A percentile compares a stretch with the other conserved stretches of the same genome.
phyloP scores from a whole-genome alignment of 2,329 filamentous ascomycete genomes.

The Botrytis pseudocinerea region DNA sequence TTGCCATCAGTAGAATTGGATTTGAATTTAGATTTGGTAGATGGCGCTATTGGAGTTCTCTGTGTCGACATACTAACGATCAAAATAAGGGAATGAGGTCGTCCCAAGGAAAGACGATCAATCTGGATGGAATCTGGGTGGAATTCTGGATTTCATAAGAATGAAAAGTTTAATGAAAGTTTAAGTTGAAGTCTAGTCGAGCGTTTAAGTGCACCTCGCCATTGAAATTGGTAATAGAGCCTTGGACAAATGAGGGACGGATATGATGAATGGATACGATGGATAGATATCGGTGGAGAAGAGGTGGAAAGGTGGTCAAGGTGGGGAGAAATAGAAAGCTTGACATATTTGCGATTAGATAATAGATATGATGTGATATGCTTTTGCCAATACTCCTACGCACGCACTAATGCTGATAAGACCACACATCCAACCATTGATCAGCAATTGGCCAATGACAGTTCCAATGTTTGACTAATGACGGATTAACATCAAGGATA shows the following conservation, averaged over 20 bases:
- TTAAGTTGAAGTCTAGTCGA: not conserved
- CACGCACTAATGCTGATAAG: not conserved
- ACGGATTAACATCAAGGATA: slow-evolving; percentile 12
- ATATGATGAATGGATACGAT: not conserved
- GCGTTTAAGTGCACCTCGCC: not conserved
- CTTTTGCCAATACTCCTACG: not conserved
- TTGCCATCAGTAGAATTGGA: not conserved
- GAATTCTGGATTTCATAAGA: not conserved
- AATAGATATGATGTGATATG: not conserved
- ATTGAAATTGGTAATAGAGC: slow-evolving; percentile 6
- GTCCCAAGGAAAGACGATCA: not conserved
- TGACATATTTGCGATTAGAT: not conserved
- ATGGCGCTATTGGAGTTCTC: not conserved
- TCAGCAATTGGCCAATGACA: not conserved
- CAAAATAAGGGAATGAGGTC: not conserved
- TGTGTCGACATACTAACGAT: not conserved
- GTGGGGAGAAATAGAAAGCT: slow-evolving; percentile 5
- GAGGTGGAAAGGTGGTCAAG: not conserved
- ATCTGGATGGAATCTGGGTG: not conserved
- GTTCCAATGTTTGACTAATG: not conserved
- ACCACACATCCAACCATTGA: not conserved
- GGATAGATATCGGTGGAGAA: slow-evolving; percentile 2
- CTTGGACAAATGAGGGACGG: not conserved
- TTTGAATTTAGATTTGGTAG: slow-evolving; percentile 9
- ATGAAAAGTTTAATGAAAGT: not conserved